Base-by-base conservation (phyloP, 2,329 filamentous ascomycete genomes). In the Pseudogymnoascus sp. region DNA sequence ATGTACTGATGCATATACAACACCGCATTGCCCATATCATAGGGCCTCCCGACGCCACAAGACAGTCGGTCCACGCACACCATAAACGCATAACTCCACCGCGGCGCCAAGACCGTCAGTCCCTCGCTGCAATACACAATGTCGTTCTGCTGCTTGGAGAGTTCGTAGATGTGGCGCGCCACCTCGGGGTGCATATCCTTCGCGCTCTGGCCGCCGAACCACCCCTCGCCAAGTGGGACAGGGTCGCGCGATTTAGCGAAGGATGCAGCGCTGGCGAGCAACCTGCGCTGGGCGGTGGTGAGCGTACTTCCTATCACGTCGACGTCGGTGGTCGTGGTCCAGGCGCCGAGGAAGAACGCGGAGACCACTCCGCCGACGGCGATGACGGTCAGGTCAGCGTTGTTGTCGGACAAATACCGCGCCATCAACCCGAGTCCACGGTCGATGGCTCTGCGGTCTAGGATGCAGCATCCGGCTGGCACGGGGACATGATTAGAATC, bases 71-170 rank as follows among this genome's bases (percentile, higher is more conserved):
- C 16, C 28, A 57, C 51, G 51, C 51, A 57, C 11, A 57, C 3
- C 51, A 34, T 57, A 57, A 57, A 34, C 5, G 51, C 51, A 57
- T 57, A 57, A 16, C 51, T 57, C 51, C 51, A 57, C n/a, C 51
- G 28, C 28, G 51, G 51, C 28, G 28, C 28, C 3, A 57, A 7
- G 1, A 57, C 28, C 5, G 51, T 57, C 10, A 57, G 16, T 1
- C 51, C 51, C 16, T 34, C 28, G n/a, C 25, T 19, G 28, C 28
- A 36, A 16, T 36, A 57, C 28, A 57, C n/a, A 21, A 57, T 21
- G 2, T 57, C 51, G 51, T 57, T 57, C 16, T 57, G 51, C n/a
- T 57, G 28, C 51, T 21, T 21, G 1, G 51, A 57, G 28, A 57
- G 51, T 7, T 34, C 51, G 28, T 34, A 34, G 28, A 57, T 10